Evolutionary conservation across 495 filamentous ascomycete genomes (phyloP), one percentile per base, ranked within the genome.

Genomic region (Neurospora tetraspora): DNA sequence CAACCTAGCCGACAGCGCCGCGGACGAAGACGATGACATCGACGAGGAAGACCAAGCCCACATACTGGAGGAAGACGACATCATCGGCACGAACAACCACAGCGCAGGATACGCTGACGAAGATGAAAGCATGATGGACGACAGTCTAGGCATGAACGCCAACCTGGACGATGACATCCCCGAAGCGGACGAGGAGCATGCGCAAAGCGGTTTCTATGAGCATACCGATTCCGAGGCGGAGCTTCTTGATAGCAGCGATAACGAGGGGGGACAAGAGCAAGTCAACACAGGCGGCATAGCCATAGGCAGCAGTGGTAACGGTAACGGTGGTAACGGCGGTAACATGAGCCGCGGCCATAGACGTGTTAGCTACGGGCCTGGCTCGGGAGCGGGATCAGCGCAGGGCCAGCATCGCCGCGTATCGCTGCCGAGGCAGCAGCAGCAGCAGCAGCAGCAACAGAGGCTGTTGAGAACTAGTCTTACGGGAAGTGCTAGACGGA

Each of bases 201-300:
- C 27, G 23, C 53, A 34, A 65, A 61, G 80, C 65, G 88, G 86
- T 6, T 86, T 87, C 73, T 92, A 92, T 76, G 88, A 92, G 81
- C 93, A 97, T 76, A 97, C 93, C 27, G 93, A 97, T 81, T 93
- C 92, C 8, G 93, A 95, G 74, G 87, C 86, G n/a, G 89, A 90
- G 71, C 80, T 92, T 27, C 82, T 76, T 53, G 85, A 78, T 75
- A 82, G 81, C 39, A 65, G 53, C 27, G 85, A 85, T 36, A 78
- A 83, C 16, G 77, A 80, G 2, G 74, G 75, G 9, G 74, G 59
- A 34, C 59, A 75, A 75, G 71, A 76, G 77, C 72, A 80, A 76
- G 76, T 82, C 80, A 53, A 39, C 77, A 10, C 77, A 74, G 42
- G 74, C 68, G 8, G 34, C 73, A 8, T 70, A 20, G 23, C 9